Base-by-base conservation (phyloP, 441 rosid species). In the Bocquillonia castaneifolia region DNA sequence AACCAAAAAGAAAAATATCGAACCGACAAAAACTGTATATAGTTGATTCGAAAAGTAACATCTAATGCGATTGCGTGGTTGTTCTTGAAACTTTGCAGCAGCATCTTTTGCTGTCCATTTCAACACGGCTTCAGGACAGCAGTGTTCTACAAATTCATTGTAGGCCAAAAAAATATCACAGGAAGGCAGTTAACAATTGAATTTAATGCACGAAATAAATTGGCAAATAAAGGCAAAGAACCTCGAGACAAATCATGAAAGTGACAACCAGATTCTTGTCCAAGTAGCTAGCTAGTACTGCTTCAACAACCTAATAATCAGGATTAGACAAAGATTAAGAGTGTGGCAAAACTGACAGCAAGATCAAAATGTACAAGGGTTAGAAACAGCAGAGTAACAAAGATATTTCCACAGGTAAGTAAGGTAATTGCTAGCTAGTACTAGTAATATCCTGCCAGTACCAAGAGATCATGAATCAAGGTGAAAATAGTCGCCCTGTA, bases 301-400 rank as follows among this genome's bases (percentile, higher is more conserved):
- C 78, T 74, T 65, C 83, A 59, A 79, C 76, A n/a, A n/a, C n/a
- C n/a, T n/a, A n/a, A 81, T 81, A 81, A 72, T 59, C 63, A 71
- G 68, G 66, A 61, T 52, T 65, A 67, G 47, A 56, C 66, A 60
- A 61, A 64, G n/a, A 66, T 65, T 50, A 69, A 64, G 34, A 32
- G 17, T 45, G 29, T 15, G 25, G 36, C 34, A 42, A 72, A 45
- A 55, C n/a, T 8, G 64, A 59, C 36, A 64, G 48, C 18, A 26
- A 52, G 12, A 59, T 56, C 10, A 51, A 34, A 32, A 70, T 39
- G 40, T 54, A 64, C 53, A 72, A 69, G 69, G 73, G 81, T 76
- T 74, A 83, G 79, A 68, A 36, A 55, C 52, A 45, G 34, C 81
- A n/a, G n/a, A 66, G 53, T 62, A 75, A 20, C 71, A 48, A 48